Evolutionary conservation across 495 filamentous ascomycete species (phyloP).

Genomic region (Penicillium atrosanguineum): DNA sequence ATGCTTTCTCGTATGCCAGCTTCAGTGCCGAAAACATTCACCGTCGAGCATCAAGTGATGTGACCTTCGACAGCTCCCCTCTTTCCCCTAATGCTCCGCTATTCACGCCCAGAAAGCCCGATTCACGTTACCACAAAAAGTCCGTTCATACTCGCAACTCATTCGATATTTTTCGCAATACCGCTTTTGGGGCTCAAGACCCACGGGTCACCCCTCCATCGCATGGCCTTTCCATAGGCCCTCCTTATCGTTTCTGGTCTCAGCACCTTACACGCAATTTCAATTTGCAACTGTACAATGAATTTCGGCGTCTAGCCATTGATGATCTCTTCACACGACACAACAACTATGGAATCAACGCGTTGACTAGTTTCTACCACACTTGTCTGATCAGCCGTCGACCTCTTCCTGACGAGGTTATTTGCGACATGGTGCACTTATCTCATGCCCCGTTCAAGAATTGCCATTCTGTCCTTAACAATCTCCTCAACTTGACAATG

Average conservation of each 20-base stretch:
- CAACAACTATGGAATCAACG: conserved; percentile 50
- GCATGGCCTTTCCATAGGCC: conserved; percentile 26
- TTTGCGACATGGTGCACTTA: conserved; percentile 52
- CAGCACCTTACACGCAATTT: conserved; percentile 73
- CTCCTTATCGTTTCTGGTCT: conserved; percentile 56
- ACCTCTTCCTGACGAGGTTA: conserved; percentile 48
- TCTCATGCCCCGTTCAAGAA: conserved; percentile 38
- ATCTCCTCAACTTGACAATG: conserved; percentile 8
- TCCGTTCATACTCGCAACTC: conserved; percentile 2
- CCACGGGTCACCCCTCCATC: neutral
- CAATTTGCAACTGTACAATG: conserved; percentile 74
- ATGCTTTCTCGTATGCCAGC: neutral
- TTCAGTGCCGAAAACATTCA: neutral
- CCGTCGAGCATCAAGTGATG: neutral
- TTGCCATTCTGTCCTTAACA: conserved; percentile 4
- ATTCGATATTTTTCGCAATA: neutral
- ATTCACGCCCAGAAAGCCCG: neutral
- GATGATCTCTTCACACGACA: conserved; percentile 56
- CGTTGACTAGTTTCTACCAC: conserved; percentile 59
- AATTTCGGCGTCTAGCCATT: conserved; percentile 69
- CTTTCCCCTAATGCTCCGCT: neutral
- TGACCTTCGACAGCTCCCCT: neutral
- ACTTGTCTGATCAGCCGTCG: conserved; percentile 48
- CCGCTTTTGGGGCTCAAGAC: neutral
- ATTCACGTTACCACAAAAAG: conserved; percentile 1